phyloP scores from a whole-genome alignment of 2,329 filamentous ascomycete genomes.

The Aureobasidium sp. region DNA sequence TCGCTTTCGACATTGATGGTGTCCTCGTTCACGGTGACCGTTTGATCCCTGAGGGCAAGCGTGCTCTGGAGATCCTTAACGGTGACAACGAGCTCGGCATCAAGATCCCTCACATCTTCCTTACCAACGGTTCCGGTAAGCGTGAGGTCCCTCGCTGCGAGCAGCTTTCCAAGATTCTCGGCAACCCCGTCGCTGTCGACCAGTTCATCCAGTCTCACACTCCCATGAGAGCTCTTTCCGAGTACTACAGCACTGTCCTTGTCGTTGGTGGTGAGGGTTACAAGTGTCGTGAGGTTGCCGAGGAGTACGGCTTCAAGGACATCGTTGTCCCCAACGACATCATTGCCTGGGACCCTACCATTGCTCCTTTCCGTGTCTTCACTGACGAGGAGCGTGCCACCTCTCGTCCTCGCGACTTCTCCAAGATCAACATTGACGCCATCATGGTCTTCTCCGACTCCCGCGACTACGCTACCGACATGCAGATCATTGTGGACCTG shows the following conservation, averaged over 20 bases:
- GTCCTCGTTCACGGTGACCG: slow-evolving; percentile 67
- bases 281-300: slow-evolving; percentile 64
- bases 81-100: slow-evolving; percentile 71
- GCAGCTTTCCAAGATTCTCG: slow-evolving; percentile 60
- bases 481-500: slow-evolving; percentile 70
- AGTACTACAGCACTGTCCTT: slow-evolving; percentile 70
- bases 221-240: slow-evolving; percentile 66
- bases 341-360: slow-evolving; percentile 59
- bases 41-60: slow-evolving; percentile 59
- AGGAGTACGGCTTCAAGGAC: slow-evolving; percentile 67
- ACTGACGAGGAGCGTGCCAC: slow-evolving; percentile 60
- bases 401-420: slow-evolving; percentile 64
- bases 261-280: slow-evolving; percentile 70
- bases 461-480: slow-evolving; percentile 66
- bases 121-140: slow-evolving; percentile 70
- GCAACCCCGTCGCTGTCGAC: slow-evolving; percentile 58
- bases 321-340: slow-evolving; percentile 69
- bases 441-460: slow-evolving; percentile 70
- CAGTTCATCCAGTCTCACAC: slow-evolving; percentile 75
- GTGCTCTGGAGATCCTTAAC: slow-evolving; percentile 63
- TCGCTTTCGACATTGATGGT: slow-evolving; percentile 72
- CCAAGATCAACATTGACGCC: slow-evolving; percentile 63
- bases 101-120: slow-evolving; percentile 68
- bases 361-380: slow-evolving; percentile 63
- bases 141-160: slow-evolving; percentile 57